phyloP scores from a whole-genome alignment of 768 basidiomycete species.

The Russula foetens region DNA sequence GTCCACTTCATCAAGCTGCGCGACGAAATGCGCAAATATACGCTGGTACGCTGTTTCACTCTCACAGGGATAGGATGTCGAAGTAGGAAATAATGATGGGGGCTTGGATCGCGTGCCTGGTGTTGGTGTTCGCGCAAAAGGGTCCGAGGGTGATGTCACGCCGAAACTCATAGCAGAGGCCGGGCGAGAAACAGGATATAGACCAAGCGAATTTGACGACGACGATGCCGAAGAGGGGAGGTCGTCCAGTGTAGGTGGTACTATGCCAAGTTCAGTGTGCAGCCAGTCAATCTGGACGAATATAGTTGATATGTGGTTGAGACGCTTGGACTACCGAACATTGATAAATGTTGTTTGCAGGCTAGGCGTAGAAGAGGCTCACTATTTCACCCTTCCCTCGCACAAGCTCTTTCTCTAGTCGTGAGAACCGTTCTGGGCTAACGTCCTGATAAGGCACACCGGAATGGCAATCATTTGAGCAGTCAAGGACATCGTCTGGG shows the following conservation, averaged over 20 bases:
- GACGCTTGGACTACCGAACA: slow-evolving; percentile 49
- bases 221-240: slow-evolving; percentile 30
- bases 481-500: slow-evolving; percentile 45
- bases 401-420: slow-evolving; percentile 76
- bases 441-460: slow-evolving; percentile 51
- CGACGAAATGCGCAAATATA: slow-evolving; percentile 16
- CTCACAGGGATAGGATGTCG: slow-evolving; percentile 14
- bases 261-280: slow-evolving; percentile 72
- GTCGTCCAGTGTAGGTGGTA: slow-evolving; percentile 49
- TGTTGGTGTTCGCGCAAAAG: slow-evolving; percentile 29
- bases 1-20: slow-evolving; percentile 16
- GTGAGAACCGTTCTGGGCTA: slow-evolving; percentile 71
- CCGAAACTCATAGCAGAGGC: slow-evolving; percentile 28
- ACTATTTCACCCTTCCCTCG: slow-evolving; percentile 84
- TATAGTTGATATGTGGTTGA: slow-evolving; percentile 50
- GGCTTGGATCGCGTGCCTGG: slow-evolving; percentile 26
- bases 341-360: neutral
- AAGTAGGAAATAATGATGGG: slow-evolving; percentile 22
- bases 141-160: slow-evolving; percentile 7
- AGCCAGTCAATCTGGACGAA: slow-evolving; percentile 79
- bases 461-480: slow-evolving; percentile 31
- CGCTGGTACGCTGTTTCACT: slow-evolving; percentile 11
- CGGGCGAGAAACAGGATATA: slow-evolving; percentile 26
- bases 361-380: slow-evolving; percentile 26
- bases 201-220: slow-evolving; percentile 20